Conservation (phyloP, 257 asterid species). For the Rubia yunnanensis region DNA sequence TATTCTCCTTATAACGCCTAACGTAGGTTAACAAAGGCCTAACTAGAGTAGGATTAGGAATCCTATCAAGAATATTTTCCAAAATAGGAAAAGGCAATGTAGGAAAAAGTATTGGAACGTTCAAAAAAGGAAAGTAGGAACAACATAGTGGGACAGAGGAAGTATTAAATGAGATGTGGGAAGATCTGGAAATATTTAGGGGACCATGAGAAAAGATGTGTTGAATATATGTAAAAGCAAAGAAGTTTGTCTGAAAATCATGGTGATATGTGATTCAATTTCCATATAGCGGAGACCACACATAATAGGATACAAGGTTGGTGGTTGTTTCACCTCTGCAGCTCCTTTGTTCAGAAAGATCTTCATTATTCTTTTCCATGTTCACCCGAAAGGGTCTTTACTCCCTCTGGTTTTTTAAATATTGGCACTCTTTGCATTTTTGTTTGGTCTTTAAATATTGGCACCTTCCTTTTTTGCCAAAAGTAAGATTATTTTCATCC, state of each 20-base stretch:
- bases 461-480: too few relatives aligned
- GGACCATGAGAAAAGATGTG: not conserved
- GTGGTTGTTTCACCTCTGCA: not conserved
- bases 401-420: too few relatives aligned
- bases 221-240: not conserved
- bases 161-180: not conserved
- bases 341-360: not conserved
- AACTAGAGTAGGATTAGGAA: too few relatives aligned
- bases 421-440: too few relatives aligned
- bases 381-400: not conserved
- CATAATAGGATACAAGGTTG: not conserved
- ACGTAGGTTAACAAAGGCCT: too few relatives aligned
- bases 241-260: not conserved
- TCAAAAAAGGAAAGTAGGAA: too few relatives aligned
- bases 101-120: too few relatives aligned
- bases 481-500: too few relatives aligned
- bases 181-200: not conserved
- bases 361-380: not conserved
- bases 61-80: too few relatives aligned
- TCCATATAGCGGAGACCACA: not conserved
- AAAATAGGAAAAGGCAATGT: too few relatives aligned
- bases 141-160: not conserved
- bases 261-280: not conserved
- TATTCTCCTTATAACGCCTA: too few relatives aligned
- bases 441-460: too few relatives aligned